Base-by-base conservation (phyloP, 805 yeast genomes). In the Candida michaelii region DNA sequence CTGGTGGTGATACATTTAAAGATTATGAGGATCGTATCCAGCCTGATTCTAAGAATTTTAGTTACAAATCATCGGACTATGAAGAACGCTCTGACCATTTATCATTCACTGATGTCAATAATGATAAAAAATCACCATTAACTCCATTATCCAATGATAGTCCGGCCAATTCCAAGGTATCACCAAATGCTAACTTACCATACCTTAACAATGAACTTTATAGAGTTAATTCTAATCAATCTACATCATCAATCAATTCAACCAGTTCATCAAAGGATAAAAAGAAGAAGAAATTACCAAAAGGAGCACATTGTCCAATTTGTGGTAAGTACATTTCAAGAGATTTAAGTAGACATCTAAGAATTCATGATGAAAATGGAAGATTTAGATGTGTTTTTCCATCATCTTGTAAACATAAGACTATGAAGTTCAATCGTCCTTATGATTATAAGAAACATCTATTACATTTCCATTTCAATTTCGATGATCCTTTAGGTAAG, bases 371-470 rank as follows among this genome's bases (percentile, higher is more conserved):
- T 47, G 73, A 66, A 36, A 54, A 65, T 8, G 74, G 74, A 3
- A 49, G 76, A 18, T 70, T 70, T 44, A 67, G 65, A 47, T 70
- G 76, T 48, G 66, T 68, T 14, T 70, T 63, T 45, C 73, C 74
- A 0, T 54, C 50, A 19, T 56, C 54, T 57, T 70, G 76, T 51
- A 65, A 59, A 43, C 76, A 70, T 45, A 63, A 65, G 45, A 67
- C 74, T 0, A 63, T 69, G 34, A 57, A 70, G 42, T 70, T 70
- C 48, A 70, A 70, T 49, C 55, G 76, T 27, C 76, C 76, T 1
- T 70, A 70, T 44, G 76, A 70, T 50, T 70, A 65, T 60, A 70
- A 70, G 47, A 70, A 70, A 43, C 76, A 70, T 47, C 54, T 70
- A 35, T 58, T 70, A 31, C 73, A 69, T 45, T 58, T 60, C 44